A percentile compares a stretch with the other conserved stretches of the same genome.
Conservation (phyloP, 208 protist species). For the Trypanosoma congolense region DNA sequence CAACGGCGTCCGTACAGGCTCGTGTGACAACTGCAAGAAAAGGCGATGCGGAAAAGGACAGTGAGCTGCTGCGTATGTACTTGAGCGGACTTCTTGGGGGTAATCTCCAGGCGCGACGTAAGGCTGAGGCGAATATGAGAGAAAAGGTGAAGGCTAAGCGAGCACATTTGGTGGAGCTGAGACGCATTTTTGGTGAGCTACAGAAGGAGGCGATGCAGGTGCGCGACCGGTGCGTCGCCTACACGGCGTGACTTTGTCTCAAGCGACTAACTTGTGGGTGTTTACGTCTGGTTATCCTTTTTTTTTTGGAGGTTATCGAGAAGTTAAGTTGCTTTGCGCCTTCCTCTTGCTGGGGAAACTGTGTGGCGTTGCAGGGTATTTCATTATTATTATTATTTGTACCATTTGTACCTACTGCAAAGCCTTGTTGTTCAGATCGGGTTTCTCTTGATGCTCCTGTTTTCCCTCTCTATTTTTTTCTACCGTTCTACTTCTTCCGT, state of each 20-base stretch:
- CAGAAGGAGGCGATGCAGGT: conserved; percentile 31
- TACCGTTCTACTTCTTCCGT: too few relatives aligned
- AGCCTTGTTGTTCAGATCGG: too few relatives aligned
- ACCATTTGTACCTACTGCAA: too few relatives aligned
- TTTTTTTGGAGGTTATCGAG: too few relatives aligned
- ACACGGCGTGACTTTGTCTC: not conserved
- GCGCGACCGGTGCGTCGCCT: conserved; percentile 27
- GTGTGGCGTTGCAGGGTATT: too few relatives aligned
- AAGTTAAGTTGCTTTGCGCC: too few relatives aligned
- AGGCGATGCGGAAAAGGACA: conserved; percentile 35
- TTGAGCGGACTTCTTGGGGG: conserved; percentile 29
- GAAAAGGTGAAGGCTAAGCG: conserved; percentile 16
- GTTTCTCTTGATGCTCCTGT: too few relatives aligned
- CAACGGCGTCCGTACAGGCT: conserved; percentile 30
- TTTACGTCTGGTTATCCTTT: too few relatives aligned
- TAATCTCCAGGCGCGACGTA: conserved; percentile 20
- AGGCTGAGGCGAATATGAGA: conserved; percentile 39
- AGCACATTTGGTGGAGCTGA: conserved; percentile 27
- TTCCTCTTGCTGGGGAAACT: too few relatives aligned
- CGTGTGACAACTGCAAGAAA: conserved; percentile 46
- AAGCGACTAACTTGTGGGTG: conserved; percentile 4
- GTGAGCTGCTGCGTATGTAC: conserved; percentile 41
- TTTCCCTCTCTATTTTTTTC: too few relatives aligned
- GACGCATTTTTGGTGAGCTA: conserved; percentile 34
- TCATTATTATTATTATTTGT: too few relatives aligned